Conservation (phyloP, 495 filamentous ascomycete species). For the Trichoderma reesei region DNA sequence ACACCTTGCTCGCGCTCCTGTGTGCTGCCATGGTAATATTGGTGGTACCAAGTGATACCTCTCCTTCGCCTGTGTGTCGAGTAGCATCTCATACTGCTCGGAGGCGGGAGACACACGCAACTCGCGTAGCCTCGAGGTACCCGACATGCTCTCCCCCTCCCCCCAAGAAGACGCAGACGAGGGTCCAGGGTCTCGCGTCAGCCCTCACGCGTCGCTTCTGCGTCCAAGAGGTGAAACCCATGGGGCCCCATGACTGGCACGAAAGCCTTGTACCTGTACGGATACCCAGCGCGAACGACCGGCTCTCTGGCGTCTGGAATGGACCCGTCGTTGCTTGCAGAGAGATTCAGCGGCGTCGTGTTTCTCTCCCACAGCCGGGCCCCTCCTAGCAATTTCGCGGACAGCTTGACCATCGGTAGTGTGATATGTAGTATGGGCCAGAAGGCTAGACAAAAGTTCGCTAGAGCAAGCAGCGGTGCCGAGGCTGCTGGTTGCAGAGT, state of each 20-base stretch:
- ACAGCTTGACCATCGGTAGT: neutral
- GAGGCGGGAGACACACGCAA: too few species aligned
- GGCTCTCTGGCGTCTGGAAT: too few species aligned
- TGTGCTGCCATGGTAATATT: too few species aligned
- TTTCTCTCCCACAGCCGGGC: neutral
- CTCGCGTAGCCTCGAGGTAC: too few species aligned
- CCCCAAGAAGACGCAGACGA: neutral
- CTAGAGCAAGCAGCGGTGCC: neutral
- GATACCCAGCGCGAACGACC: too few species aligned
- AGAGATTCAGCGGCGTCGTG: neutral
- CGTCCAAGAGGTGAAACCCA: neutral
- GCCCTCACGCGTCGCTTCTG: conserved; percentile 1
- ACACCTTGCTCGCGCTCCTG: neutral
- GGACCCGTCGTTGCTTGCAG: neutral
- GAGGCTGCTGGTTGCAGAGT: neutral
- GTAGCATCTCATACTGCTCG: neutral
- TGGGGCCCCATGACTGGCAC: conserved; percentile 1
- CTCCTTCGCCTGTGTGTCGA: neutral
- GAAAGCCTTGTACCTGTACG: neutral
- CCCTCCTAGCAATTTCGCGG: too few species aligned
- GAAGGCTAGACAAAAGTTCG: conserved; percentile 8
- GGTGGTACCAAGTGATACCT: too few species aligned
- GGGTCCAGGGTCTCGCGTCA: conserved; percentile 1
- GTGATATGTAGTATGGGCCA: neutral
- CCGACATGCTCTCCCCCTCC: too few species aligned